Base-by-base conservation (phyloP, 495 filamentous ascomycete genomes). In the Penicillium dipodomyicola region DNA sequence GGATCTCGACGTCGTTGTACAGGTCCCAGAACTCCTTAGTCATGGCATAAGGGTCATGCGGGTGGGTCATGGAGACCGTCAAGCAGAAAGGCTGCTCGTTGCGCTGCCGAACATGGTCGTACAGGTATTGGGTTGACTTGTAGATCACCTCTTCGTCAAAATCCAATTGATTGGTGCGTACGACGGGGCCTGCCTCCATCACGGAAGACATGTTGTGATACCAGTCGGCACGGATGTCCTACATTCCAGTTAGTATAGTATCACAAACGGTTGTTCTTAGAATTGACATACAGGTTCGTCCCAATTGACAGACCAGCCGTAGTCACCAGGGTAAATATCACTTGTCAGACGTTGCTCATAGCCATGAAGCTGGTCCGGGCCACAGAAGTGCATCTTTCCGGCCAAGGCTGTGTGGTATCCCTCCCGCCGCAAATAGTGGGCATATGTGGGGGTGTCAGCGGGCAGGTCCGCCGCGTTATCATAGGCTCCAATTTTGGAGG, bases 371-470 rank as follows among this genome's bases (percentile, higher is more conserved):
- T 96, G 91, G 64, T 96, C 91, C 2, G 79, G 78, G 44, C 91
- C 91, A 54, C 92, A 89, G 71, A 96, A 96, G 69, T 96, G 91
- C 91, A 96, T 96, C 79, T 96, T 96, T 52, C 91, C 91, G 1
- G 91, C 89, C 59, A 96, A 73, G 5, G 85, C 86, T n/a, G 91
- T 94, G 72, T 95, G 87, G 65, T 96, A 96, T 43, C 88, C 89
- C 64, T 87, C 82, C 15, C 79, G 76, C n/a, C 91, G 88, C 42
- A 96, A 77, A 69, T 95, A 93, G 64, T 96, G 91, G 5, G 91
- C 90, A 68, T 92, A 95, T 2, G 91, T 96, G 4, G 90, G 91
- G 27, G 84, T 80, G 56, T 93, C 89, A 50, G 84, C 84, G 29
- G 82, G 79, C 56, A 96, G 79, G 47, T 86, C 82, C 29, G 87